Conservation (phyloP, 805 yeast genomes). For the Candida ulmi region DNA sequence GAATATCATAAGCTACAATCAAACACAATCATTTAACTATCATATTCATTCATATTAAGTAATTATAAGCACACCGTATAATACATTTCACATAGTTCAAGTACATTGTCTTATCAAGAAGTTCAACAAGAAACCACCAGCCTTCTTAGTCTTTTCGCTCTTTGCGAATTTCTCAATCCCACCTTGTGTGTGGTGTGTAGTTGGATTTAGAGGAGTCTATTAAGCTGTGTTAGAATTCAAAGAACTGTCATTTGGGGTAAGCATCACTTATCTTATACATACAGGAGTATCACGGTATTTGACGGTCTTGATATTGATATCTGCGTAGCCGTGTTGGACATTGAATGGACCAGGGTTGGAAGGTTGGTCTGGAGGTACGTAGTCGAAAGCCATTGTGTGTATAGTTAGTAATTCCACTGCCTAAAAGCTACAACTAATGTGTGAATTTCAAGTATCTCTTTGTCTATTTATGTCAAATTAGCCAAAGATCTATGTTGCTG, state of each 20-base stretch:
- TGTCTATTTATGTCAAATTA: too few species aligned
- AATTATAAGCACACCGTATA: too few species aligned
- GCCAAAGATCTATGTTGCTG: too few species aligned
- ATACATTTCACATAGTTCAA: neutral
- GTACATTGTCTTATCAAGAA: slow-evolving; percentile 1
- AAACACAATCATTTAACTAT: too few species aligned
- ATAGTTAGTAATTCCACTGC: too few species aligned
- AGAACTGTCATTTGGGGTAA: too few species aligned
- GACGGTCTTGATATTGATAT: slow-evolving; percentile 7
- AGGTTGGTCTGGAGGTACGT: slow-evolving; percentile 9
- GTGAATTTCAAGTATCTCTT: too few species aligned
- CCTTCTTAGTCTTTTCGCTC: slow-evolving; percentile 21
- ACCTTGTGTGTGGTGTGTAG: slow-evolving; percentile 10
- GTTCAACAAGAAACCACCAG: slow-evolving; percentile 15
- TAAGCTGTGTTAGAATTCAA: neutral
- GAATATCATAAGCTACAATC: too few species aligned
- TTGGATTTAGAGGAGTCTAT: slow-evolving; percentile 15
- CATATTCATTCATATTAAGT: too few species aligned
- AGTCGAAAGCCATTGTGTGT: neutral
- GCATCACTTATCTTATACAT: neutral
- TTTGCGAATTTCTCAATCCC: slow-evolving; percentile 14
- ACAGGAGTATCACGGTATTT: slow-evolving; percentile 14
- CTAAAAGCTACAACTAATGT: too few species aligned
- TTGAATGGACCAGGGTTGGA: slow-evolving; percentile 18
- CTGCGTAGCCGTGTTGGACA: slow-evolving; percentile 19